Evolutionary conservation across 2,329 filamentous ascomycete genomes (phyloP), one percentile per base, ranked within the genome.

Genomic region (Epichloe sp.): DNA sequence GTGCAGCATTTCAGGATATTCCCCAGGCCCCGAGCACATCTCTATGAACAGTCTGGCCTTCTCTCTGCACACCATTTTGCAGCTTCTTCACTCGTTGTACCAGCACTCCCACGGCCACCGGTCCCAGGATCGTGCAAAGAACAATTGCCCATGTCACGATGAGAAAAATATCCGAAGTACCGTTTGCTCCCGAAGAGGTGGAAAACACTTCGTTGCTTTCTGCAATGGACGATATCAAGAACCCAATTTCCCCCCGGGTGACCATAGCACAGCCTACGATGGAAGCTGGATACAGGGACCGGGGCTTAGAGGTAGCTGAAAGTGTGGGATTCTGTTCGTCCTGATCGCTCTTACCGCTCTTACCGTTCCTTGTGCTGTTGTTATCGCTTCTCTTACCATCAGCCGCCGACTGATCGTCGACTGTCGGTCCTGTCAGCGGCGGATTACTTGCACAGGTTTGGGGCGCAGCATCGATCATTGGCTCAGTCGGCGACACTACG

Each of bases 221-320:
- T 0, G 83, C 83, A 0, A 89, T 64, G 0, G 82, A 79, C 1
- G 82, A 81, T 54, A 93, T 87, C 43, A 91, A 64, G 54, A 88
- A 88, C 0, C 86, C 85, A 36, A 91, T 87, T 62, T 93, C 86
- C 86, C n/a, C 86, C n/a, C 86, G 74, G 0, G 86, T 80, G 0
- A 85, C 77, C 86, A 91, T 91, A 3, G 71, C 74, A 17, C 76
- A 70, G 0, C 82, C 82, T 0, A 90, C 66, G 3, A 90, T 80
- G 0, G 76, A 71, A 0, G 80, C 75, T 0, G 85, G 84, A 54
- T 88, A 83, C 1, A 86, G 67, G 0, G 83, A 88, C 3, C 75
- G 64, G 0, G 80, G 77, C 46, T 76, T 79, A 0, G 67, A 59
- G 5, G 67, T 60, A 2, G 48, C 53, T 2, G 58, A 53, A 0